A percentile compares a stretch with the other conserved stretches of the same genome.
Conservation (phyloP, 345 rosid species). For the Lenwebbia sp. region DNA sequence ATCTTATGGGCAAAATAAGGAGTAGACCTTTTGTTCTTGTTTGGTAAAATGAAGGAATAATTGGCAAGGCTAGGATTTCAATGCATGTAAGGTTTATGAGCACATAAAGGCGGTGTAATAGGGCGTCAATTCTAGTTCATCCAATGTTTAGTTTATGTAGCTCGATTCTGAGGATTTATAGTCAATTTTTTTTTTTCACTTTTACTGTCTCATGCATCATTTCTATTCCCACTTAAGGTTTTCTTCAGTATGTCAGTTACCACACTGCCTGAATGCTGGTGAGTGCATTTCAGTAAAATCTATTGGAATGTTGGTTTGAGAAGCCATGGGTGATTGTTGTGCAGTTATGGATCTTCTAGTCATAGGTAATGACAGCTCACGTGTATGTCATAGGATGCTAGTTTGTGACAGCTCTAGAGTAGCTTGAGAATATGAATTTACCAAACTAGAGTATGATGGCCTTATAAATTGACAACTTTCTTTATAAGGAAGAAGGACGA, state of each 20-base stretch:
- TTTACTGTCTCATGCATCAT: not conserved
- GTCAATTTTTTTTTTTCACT: not conserved
- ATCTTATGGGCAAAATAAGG: not conserved
- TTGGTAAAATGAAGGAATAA: not conserved
- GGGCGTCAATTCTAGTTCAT: not conserved
- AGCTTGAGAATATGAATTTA: not conserved
- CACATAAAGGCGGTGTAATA: not conserved
- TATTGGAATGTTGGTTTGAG: not conserved
- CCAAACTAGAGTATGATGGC: not conserved
- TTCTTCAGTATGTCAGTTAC: not conserved
- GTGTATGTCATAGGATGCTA: not conserved
- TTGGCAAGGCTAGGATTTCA: not conserved
- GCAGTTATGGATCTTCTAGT: not conserved
- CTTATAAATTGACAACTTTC: not conserved
- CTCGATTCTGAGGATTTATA: not conserved
- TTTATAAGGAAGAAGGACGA: not conserved
- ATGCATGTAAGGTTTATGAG: not conserved
- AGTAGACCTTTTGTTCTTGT: not conserved
- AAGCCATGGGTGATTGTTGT: not conserved
- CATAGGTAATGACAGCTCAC: not conserved
- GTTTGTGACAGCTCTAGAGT: not conserved
- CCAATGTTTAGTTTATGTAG: not conserved
- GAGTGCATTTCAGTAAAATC: not conserved
- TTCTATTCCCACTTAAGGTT: not conserved
- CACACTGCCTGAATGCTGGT: not conserved